phyloP scores from a whole-genome alignment of 78 protist species.

The Chrysochromulina parva region DNA sequence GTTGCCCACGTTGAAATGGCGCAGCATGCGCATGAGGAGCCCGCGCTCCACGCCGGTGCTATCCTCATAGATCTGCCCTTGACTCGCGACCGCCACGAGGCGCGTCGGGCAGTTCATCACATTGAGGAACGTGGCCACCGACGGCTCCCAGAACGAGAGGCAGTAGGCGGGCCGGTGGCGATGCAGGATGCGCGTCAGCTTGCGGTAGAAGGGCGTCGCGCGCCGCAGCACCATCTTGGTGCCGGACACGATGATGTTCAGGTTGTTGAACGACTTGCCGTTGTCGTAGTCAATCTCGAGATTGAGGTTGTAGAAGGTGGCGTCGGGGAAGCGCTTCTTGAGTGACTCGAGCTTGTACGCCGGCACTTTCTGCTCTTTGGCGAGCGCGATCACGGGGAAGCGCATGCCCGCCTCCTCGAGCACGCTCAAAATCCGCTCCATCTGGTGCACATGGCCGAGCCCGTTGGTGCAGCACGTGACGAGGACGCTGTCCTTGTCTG shows the following conservation, averaged over 20 bases:
- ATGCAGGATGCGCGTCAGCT: not conserved
- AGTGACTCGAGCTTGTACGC: not conserved
- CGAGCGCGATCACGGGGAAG: conserved; percentile 5
- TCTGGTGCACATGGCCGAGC: conserved; percentile 19
- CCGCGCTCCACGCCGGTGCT: not conserved
- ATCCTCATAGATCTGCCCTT: not conserved
- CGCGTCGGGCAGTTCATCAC: not conserved
- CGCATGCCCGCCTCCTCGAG: not conserved
- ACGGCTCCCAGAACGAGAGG: conserved; percentile 15
- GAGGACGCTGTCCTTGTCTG: not conserved
- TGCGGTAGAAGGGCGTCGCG: not conserved
- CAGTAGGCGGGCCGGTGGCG: not conserved
- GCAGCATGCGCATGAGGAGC: not conserved
- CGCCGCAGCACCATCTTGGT: not conserved
- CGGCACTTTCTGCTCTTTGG: conserved; percentile 2
- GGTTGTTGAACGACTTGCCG: conserved; percentile 1
- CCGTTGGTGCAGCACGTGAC: conserved; percentile 24
- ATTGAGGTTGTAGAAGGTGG: not conserved
- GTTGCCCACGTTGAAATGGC: not conserved
- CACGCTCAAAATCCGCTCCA: not conserved
- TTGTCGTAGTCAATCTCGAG: conserved; percentile 8
- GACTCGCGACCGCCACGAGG: not conserved
- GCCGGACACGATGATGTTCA: not conserved
- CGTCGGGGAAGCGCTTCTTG: not conserved
- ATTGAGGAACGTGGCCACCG: not conserved